Conservation (phyloP, 1,139 yeast genomes). For the Yamadazyma epiphylla region DNA sequence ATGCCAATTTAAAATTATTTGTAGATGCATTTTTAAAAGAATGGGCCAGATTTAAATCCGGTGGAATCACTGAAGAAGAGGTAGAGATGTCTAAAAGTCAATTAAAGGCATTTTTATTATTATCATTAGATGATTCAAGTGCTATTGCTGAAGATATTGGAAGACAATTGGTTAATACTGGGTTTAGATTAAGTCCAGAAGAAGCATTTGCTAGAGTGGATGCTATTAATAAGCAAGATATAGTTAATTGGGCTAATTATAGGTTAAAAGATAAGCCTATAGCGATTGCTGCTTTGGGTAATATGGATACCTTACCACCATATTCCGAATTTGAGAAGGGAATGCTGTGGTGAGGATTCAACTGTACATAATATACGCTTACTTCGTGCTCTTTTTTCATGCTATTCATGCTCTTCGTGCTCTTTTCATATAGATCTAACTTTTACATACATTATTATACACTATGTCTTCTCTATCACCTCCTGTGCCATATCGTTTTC, state of each 20-base stretch:
- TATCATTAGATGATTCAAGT: constrained; percentile 91
- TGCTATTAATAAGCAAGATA: constrained; percentile 72
- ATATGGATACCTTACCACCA: constrained; percentile 60
- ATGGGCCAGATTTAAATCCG: constrained; percentile 82
- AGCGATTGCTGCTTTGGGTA: constrained; percentile 89
- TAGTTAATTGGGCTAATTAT: constrained; percentile 84
- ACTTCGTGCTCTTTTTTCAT: too few relatives aligned
- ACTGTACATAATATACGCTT: too few relatives aligned
- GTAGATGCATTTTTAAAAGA: constrained; percentile 77
- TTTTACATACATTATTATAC: too few relatives aligned
- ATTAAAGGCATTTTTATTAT: constrained; percentile 82
- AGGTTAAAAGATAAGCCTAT: constrained; percentile 75
- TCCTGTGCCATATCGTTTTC: constrained; percentile 38
- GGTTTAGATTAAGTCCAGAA: constrained; percentile 84
- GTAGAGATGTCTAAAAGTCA: constrained; percentile 94
- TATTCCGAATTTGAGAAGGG: constrained; percentile 47
- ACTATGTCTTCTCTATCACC: constrained; percentile 16
- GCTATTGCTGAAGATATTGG: constrained; percentile 98
- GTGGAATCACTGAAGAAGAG: constrained; percentile 76
- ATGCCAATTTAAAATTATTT: constrained; percentile 60
- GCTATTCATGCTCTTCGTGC: too few relatives aligned
- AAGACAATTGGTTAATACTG: constrained; percentile 93
- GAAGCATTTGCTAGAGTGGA: constrained; percentile 87
- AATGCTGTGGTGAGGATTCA: constrained; percentile 28
- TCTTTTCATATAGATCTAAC: background rate